Conservation (phyloP, 1,284 basidiomycete genomes). For the Ceratobasidium sp. region DNA sequence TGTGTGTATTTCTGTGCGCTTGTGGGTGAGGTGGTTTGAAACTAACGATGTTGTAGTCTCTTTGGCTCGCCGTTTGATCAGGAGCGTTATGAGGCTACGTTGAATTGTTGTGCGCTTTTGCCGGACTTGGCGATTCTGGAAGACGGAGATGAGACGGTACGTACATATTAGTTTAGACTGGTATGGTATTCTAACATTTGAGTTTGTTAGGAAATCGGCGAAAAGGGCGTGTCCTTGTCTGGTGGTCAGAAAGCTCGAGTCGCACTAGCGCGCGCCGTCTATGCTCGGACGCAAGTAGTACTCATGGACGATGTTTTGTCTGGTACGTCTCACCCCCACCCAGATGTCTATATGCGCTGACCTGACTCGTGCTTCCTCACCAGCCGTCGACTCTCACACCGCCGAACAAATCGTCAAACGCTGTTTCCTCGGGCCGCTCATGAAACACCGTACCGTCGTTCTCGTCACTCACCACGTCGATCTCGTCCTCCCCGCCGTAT, state of each 20-base stretch:
- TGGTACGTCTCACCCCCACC: neutral
- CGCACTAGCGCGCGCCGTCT: conserved; percentile 49
- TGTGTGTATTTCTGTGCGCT: neutral
- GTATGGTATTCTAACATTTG: neutral
- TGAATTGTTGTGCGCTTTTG: conserved; percentile 50
- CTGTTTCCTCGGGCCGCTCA: conserved; percentile 72
- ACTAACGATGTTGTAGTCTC: conserved; percentile 50
- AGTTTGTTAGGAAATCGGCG: conserved; percentile 32
- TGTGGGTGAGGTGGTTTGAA: neutral
- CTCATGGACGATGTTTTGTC: conserved; percentile 50
- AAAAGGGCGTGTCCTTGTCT: conserved; percentile 37
- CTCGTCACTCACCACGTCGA: conserved; percentile 82
- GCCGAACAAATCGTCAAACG: conserved; percentile 75
- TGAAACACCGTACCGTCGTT: conserved; percentile 76
- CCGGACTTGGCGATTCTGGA: conserved; percentile 51
- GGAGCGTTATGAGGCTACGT: conserved; percentile 54
- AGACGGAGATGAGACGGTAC: conserved; percentile 51
- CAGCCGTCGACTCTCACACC: conserved; percentile 72
- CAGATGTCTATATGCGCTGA: too few relatives aligned
- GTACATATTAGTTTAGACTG: conserved; percentile 10
- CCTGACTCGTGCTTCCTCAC: too few relatives aligned
- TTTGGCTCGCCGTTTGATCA: conserved; percentile 57
- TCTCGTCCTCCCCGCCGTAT: conserved; percentile 75
- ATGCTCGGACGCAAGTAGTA: conserved; percentile 52
- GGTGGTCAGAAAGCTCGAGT: conserved; percentile 43